phyloP scores from a whole-genome alignment of 2,329 filamentous ascomycete species.

The Cladosporium sp. region DNA sequence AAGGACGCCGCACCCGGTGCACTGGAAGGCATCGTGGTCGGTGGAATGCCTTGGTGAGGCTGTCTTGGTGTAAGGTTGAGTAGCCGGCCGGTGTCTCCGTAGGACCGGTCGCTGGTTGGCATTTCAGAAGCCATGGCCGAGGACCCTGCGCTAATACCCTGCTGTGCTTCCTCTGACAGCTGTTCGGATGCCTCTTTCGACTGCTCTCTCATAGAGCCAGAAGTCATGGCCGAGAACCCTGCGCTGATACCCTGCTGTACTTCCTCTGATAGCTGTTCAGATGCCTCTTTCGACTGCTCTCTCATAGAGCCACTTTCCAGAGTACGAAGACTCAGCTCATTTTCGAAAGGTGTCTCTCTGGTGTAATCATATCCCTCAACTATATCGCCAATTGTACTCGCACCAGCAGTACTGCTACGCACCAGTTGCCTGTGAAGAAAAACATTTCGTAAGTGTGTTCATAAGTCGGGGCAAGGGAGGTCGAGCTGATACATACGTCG shows the following conservation, averaged over 20 bases:
- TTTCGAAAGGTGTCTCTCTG: background rate
- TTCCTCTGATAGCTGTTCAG: background rate
- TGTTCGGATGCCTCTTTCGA: background rate
- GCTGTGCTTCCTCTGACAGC: background rate
- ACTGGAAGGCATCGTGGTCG: background rate
- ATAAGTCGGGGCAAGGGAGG: conserved; percentile 30
- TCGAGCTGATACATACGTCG: conserved; percentile 34
- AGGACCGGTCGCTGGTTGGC: conserved; percentile 34
- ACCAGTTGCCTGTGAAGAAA: conserved; percentile 29
- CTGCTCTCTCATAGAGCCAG: conserved; percentile 5
- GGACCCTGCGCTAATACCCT: background rate
- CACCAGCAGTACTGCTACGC: conserved; percentile 12
- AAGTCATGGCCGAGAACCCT: background rate
- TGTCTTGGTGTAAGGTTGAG: conserved; percentile 28
- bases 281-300: background rate
- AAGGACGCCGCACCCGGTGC: no score
- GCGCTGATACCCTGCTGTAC: conserved; percentile 5
- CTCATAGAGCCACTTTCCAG: background rate
- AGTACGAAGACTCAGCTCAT: conserved; percentile 7
- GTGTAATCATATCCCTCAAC: conserved; percentile 33
- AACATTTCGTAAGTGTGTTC: conserved; percentile 39
- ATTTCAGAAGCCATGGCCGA: conserved; percentile 24
- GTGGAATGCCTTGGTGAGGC: conserved; percentile 5
- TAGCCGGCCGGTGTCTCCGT: conserved; percentile 33
- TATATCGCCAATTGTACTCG: conserved; percentile 29